A percentile compares a stretch with the other conserved stretches of the same genome.
Conservation (phyloP, 768 basidiomycete genomes). For the Leccinum pellstonianum region DNA sequence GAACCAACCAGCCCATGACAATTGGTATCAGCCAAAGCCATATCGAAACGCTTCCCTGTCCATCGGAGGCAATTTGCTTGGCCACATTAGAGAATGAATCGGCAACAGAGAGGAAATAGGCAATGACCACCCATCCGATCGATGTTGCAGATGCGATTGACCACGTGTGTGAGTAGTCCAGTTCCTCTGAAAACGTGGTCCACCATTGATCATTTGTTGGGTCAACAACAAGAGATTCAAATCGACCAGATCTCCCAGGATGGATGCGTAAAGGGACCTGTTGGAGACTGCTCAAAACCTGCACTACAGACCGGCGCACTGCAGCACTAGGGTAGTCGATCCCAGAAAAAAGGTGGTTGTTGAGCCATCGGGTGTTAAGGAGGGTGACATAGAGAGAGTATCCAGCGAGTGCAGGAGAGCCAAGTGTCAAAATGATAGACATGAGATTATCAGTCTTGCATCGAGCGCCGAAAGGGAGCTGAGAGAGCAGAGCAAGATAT, state of each 20-base stretch:
- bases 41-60: conserved; percentile 38
- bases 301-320: conserved; percentile 25
- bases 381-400: conserved; percentile 46
- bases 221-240: conserved; percentile 43
- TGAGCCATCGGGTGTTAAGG: conserved; percentile 44
- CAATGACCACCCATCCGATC: conserved; percentile 44
- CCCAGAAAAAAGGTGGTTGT: conserved; percentile 29
- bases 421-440: conserved; percentile 44
- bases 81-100: conserved; percentile 17
- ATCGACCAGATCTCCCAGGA: conserved; percentile 24
- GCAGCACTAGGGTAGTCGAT: conserved; percentile 26
- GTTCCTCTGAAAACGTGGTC: conserved; percentile 30
- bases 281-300: conserved; percentile 40
- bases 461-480: conserved; percentile 46
- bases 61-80: conserved; percentile 29
- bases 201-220: conserved; percentile 45
- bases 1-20: conserved; percentile 40
- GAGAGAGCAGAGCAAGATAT: conserved; percentile 47
- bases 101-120: conserved; percentile 31
- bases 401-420: conserved; percentile 43
- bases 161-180: conserved; percentile 43
- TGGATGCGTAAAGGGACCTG: conserved; percentile 39
- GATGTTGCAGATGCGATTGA: conserved; percentile 38
- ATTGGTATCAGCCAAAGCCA: conserved; percentile 47
- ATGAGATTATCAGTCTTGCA: conserved; percentile 38